Conservation (phyloP, 495 filamentous ascomycete genomes). For the Annulohypoxylon nitens region DNA sequence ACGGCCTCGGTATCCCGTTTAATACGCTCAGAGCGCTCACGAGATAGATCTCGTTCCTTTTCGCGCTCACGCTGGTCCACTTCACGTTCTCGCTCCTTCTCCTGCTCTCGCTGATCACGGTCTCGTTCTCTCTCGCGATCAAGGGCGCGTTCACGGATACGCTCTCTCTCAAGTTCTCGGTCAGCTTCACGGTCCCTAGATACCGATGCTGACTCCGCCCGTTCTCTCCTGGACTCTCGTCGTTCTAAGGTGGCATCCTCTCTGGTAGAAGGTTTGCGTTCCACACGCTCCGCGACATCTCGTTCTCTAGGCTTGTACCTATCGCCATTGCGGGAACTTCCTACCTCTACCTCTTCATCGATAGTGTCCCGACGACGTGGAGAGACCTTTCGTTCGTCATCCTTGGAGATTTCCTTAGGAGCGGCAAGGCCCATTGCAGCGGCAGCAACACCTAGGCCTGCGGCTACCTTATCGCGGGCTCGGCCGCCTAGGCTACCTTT, state of each 20-base stretch:
- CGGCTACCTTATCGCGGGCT: constrained; percentile 54
- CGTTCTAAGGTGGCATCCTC: constrained; percentile 44
- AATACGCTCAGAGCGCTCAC: constrained; percentile 40
- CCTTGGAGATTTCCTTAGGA: constrained; percentile 38
- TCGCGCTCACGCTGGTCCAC: constrained; percentile 28
- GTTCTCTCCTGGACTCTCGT: constrained; percentile 50
- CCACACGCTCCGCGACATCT: constrained; percentile 33
- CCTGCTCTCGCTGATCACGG: constrained; percentile 36
- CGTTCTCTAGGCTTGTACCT: constrained; percentile 41
- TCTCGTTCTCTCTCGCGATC: constrained; percentile 48
- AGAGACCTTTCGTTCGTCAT: constrained; percentile 54
- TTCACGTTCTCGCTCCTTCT: constrained; percentile 22
- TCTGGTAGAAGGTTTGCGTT: constrained; percentile 38
- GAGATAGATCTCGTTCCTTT: constrained; percentile 34
- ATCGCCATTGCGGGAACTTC: constrained; percentile 31
- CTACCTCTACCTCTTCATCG: constrained; percentile 43
- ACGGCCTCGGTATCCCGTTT: constrained; percentile 48
- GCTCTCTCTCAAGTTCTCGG: constrained; percentile 52
- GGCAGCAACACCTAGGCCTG: constrained; percentile 55
- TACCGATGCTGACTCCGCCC: constrained; percentile 34
- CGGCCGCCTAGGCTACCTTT: constrained; percentile 46
- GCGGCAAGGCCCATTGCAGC: constrained; percentile 54
- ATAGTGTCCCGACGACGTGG: constrained; percentile 37
- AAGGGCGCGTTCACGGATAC: constrained; percentile 53
- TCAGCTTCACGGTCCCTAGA: constrained; percentile 55